Conservation (phyloP, 495 filamentous ascomycete genomes). For the Tuber magnatum region DNA sequence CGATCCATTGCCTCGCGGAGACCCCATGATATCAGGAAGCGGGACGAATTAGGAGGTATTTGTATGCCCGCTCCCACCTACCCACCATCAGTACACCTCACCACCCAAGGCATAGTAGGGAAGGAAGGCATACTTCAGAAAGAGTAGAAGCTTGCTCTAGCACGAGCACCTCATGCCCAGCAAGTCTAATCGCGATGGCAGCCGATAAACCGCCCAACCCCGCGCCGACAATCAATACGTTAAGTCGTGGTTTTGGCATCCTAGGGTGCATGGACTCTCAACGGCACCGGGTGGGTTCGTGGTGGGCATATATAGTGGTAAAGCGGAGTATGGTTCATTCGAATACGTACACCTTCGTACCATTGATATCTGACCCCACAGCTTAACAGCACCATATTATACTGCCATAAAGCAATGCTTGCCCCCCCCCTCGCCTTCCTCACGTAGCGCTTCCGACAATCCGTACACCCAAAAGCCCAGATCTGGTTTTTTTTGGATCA, state of each 20-base stretch:
- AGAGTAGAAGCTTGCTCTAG: slow-evolving; percentile 47
- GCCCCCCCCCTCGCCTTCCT: background rate
- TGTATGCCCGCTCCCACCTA: slow-evolving; percentile 48
- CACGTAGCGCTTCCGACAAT: background rate
- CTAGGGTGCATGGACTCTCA: background rate
- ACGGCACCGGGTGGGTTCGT: background rate
- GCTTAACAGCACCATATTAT: background rate
- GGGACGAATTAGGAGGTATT: slow-evolving; percentile 45
- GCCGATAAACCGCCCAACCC: slow-evolving; percentile 50
- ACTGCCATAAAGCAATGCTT: background rate
- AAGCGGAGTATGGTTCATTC: background rate
- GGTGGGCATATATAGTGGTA: background rate
- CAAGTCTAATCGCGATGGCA: slow-evolving; percentile 46
- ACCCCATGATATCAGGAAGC: slow-evolving; percentile 41
- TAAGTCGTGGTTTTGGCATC: slow-evolving; percentile 35
- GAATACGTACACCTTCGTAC: background rate
- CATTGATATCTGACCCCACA: background rate
- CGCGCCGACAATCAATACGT: slow-evolving; percentile 49
- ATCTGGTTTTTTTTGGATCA: background rate
- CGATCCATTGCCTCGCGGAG: slow-evolving; percentile 22
- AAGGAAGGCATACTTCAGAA: slow-evolving; percentile 44
- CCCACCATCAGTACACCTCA: background rate
- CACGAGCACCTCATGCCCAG: slow-evolving; percentile 48
- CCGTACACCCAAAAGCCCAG: background rate
- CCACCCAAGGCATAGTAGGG: background rate